phyloP scores from a whole-genome alignment of 2,329 filamentous ascomycete genomes.

The Ceratocystis lukuohia region DNA sequence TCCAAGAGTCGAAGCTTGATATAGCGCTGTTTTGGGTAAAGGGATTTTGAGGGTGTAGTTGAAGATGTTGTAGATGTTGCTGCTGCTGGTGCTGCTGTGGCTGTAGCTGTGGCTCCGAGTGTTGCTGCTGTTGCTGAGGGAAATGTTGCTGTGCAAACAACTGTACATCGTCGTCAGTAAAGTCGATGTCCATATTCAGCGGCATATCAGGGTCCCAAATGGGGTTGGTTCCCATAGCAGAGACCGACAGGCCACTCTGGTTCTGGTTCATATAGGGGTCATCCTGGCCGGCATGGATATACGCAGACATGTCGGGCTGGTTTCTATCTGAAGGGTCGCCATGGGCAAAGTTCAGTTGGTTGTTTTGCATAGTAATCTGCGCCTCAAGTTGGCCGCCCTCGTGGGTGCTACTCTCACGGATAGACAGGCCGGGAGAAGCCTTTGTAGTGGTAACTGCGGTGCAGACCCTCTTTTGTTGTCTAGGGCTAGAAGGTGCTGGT shows the following conservation, averaged over 20 bases:
- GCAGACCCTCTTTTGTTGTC: not conserved
- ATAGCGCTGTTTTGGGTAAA: not conserved
- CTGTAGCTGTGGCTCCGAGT: constrained; percentile 21
- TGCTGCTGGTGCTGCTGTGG: constrained; percentile 21
- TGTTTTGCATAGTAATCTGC: constrained; percentile 41
- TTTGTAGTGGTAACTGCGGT: not conserved
- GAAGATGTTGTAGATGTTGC: constrained; percentile 11
- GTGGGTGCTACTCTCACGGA: constrained; percentile 24
- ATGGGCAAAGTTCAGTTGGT: constrained; percentile 37
- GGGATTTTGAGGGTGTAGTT: constrained; percentile 7
- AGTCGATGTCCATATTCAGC: constrained; percentile 45
- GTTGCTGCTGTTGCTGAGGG: constrained; percentile 22
- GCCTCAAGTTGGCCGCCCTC: constrained; percentile 29
- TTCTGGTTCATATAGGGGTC: constrained; percentile 33
- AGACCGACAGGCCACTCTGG: constrained; percentile 44
- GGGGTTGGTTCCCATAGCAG: constrained; percentile 36
- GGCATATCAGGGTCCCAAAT: constrained; percentile 44
- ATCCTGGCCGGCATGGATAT: constrained; percentile 37
- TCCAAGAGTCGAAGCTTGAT: constrained; percentile 10
- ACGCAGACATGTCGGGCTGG: constrained; percentile 35
- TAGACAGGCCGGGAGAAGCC: not conserved
- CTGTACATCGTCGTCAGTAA: constrained; percentile 32
- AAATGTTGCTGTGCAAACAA: constrained; percentile 29
- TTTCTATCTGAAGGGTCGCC: constrained; percentile 37
- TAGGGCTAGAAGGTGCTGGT: constrained; percentile 8